These are phyloP conservation scores for Globisporangium emineosum DNA, from an alignment of 352 stramenopile genomes.

Conservation along the genomic window DNA sequence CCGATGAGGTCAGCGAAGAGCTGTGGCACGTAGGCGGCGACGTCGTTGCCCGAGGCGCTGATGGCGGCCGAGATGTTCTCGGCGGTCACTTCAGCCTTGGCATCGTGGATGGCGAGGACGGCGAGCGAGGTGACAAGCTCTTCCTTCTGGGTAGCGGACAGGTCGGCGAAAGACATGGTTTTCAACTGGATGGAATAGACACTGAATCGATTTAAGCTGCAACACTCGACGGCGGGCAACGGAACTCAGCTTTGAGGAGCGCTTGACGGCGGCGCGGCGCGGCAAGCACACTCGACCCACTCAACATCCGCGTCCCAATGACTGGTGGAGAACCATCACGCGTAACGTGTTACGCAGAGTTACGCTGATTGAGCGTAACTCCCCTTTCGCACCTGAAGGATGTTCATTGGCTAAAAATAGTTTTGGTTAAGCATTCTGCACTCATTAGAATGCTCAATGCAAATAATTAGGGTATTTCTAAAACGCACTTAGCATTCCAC, in stretches of 20 bases:
- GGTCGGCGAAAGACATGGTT: constrained; percentile 84
- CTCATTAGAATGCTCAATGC: too few relatives aligned
- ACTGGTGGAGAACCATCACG: constrained; percentile 61
- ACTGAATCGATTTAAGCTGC: constrained; percentile 89
- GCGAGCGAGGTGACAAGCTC: constrained; percentile 84
- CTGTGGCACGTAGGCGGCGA: constrained; percentile 72
- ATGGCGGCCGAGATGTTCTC: constrained; percentile 77
- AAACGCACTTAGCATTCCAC: too few relatives aligned
- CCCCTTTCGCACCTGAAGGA: not conserved
- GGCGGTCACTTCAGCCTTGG: constrained; percentile 69
- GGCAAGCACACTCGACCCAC: not conserved
- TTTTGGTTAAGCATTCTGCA: too few relatives aligned
- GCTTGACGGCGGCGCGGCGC: not conserved
- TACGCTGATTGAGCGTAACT: not conserved
- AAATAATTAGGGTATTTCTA: too few relatives aligned
- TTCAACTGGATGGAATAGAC: constrained; percentile 52
- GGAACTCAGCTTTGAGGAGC: constrained; percentile 66
- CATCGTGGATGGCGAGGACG: constrained; percentile 76
- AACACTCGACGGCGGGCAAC: constrained; percentile 25
- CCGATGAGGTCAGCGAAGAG: constrained; percentile 83
- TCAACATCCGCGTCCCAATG: constrained; percentile 34
- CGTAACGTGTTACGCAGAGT: not conserved
- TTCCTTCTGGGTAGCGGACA: constrained; percentile 81
- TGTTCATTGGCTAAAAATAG: not conserved
- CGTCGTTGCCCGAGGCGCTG: constrained; percentile 73